Evolutionary conservation across 345 rosid genomes (phyloP), one percentile per base, ranked within the genome.

Genomic region (Noccaea bulbosa): DNA sequence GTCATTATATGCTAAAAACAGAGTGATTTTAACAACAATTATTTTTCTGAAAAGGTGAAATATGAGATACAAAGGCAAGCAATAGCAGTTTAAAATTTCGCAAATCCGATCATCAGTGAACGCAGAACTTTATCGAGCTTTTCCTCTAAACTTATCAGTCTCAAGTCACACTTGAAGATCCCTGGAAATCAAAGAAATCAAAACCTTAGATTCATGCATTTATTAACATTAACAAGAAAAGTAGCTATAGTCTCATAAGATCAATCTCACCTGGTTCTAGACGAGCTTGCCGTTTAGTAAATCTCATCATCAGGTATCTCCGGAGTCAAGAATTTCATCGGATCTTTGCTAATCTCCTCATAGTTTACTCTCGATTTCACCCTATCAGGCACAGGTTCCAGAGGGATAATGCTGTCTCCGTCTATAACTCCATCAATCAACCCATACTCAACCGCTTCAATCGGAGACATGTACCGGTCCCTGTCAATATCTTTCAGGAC

Each of bases 251-350:
- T 34, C 15, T 8, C 38, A 54, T 9, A 73, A 11, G 47, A 54
- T 15, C 16, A 63, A 11, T 65, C 73, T 65, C 73, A 80, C 94
- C 93, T 71, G 67, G 49, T 60, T 39, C 48, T 17, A 37, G 52
- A 33, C 6, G 48, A 45, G 46, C 62, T 46, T 43, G 33, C 1
- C 71, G 60, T 86, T 84, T 81, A 89, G 86, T 76, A 88, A 69
- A 94, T 89, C 79, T 94, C 98, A 54, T 91, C 96, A 58, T 91
- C 96, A 10, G 99, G 99, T 39, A 94, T 79, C 79, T 89, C 92
- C 0, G 98, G 97, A 35, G 82, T 85, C 86, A 89, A 77, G 87
- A 88, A 89, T 63, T 94, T 89, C 87, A 67, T 83, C 4, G 90
- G 93, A 79, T 91, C 96, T 75, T 85, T 80, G 27, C 85, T 76